A percentile compares a stretch with the other conserved stretches of the same genome.
phyloP scores from a whole-genome alignment of 768 basidiomycete genomes.

The Mycena belliarum region DNA sequence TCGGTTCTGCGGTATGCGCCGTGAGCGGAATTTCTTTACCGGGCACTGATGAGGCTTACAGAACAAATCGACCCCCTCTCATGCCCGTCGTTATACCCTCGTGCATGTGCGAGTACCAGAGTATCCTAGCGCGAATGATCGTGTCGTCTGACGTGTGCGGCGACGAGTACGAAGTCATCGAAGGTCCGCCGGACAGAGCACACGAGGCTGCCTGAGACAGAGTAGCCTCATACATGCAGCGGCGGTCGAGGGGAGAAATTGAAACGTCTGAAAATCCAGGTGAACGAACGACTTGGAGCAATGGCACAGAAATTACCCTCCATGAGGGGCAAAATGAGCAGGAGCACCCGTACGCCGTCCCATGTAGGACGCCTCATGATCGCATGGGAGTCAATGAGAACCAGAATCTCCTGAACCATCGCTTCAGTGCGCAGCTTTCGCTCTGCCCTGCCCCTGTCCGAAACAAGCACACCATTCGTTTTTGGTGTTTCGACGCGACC shows the following conservation, averaged over 20 bases:
- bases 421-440: constrained; percentile 59
- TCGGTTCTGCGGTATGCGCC: constrained; percentile 47
- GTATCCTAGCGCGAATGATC: constrained; percentile 71
- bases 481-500: constrained; percentile 21
- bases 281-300: background rate
- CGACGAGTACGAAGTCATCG: constrained; percentile 36
- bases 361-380: constrained; percentile 80
- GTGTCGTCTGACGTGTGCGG: constrained; percentile 60
- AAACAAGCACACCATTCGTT: constrained; percentile 29
- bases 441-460: constrained; percentile 38
- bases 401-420: constrained; percentile 77
- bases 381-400: constrained; percentile 77
- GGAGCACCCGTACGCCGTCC: constrained; percentile 81
- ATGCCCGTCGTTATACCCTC: constrained; percentile 84
- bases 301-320: constrained; percentile 55
- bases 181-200: constrained; percentile 45
- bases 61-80: constrained; percentile 77
- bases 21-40: constrained; percentile 9
- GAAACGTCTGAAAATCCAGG: constrained; percentile 16
- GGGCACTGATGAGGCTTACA: constrained; percentile 50
- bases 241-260: constrained; percentile 47
- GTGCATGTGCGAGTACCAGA: constrained; percentile 87
- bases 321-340: constrained; percentile 81
- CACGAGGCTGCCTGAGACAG: constrained; percentile 83
- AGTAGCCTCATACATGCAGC: constrained; percentile 78